Base-by-base conservation (phyloP, 129 eudicot species). In the Centaurea solstitialis region DNA sequence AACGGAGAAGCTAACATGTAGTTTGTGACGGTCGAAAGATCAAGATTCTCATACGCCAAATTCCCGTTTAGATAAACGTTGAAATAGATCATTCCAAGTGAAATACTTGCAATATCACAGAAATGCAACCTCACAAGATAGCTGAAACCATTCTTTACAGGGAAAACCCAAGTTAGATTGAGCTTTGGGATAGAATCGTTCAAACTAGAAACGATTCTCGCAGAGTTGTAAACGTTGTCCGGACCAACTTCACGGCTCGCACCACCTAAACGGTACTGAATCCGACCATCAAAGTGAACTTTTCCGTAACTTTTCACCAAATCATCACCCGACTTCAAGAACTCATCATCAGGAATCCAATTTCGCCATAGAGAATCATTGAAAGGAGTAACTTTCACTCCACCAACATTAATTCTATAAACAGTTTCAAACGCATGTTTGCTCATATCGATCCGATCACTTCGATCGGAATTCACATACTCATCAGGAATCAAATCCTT, bases 361-460 rank as follows among this genome's bases (percentile, higher is more conserved):
- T 91, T 92, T 74, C 99, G 93, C 97, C 97, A 95, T 70, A 95
- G 66, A 30, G 99, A 90, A 92, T 95, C 99, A 82, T 95, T 95
- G 37, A 95, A 95, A 12, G 99, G 98, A 1, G 99, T 95, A 15
- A 95, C 94, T 75, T 90, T 90, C 23, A 81, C 85, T 53, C 99
- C 99, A 40, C 97, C 99, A 20, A 95, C 90, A 75, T 88, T 95
- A 18, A 92, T 81, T 81, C 99, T 87, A 77, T 22, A 86, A 75
- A 93, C 65, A 69, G 84, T 84, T 83, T 91, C 93, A 62, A 84
- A 83, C 8, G 87, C 97, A 85, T 74, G 89, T 69, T 61, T 26
- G 30, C 2, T 89, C 72, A 72, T 69, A 70, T 74, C 41, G 38
- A 90, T 28, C 78, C 37, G 67, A 82, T 82, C 87, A 43, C 78